Conservation (phyloP, 2,329 filamentous ascomycete genomes). For the Zymoseptoria brevis region DNA sequence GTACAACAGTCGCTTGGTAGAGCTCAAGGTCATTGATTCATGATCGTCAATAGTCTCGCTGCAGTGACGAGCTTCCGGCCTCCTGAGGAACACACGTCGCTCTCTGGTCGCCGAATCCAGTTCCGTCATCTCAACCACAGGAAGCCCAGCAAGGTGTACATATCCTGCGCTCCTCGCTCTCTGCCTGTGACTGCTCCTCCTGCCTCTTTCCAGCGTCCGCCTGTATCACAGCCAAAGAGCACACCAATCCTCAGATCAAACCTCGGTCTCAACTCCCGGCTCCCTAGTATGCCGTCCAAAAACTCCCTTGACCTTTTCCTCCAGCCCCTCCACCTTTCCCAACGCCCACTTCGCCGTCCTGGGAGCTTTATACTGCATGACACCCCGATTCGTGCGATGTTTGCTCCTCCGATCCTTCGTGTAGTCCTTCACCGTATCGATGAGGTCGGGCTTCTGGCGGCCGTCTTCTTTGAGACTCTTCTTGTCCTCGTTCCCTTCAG, state of each 20-base stretch:
- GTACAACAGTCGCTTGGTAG: too few species aligned
- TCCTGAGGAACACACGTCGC: too few species aligned
- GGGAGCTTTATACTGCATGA: conserved; percentile 65
- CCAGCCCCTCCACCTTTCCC: conserved; percentile 48
- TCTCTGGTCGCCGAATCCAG: too few species aligned
- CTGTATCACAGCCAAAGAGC: too few species aligned
- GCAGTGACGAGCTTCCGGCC: too few species aligned
- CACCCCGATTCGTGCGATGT: conserved; percentile 57
- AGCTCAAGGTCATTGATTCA: too few species aligned
- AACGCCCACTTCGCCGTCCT: conserved; percentile 51
- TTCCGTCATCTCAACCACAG: too few species aligned
- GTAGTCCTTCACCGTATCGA: conserved; percentile 52
- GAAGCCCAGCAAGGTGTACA: too few species aligned
- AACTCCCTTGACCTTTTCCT: conserved; percentile 36
- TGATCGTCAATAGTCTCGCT: too few species aligned
- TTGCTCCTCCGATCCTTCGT: conserved; percentile 51
- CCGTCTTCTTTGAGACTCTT: conserved; percentile 29
- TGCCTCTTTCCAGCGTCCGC: too few species aligned
- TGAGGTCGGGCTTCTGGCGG: conserved; percentile 30
- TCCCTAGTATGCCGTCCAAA: conserved; percentile 55
- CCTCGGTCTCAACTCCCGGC: conserved; percentile 60
- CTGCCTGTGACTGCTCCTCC: too few species aligned
- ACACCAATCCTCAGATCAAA: conserved; percentile 34
- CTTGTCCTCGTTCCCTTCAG: conserved; percentile 3
- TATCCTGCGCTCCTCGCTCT: too few species aligned